Percentiles rank a stretch among this genome's conserved stretches.
Conservation (phyloP, 345 rosid genomes). For the Orychophragmus violaceus region DNA sequence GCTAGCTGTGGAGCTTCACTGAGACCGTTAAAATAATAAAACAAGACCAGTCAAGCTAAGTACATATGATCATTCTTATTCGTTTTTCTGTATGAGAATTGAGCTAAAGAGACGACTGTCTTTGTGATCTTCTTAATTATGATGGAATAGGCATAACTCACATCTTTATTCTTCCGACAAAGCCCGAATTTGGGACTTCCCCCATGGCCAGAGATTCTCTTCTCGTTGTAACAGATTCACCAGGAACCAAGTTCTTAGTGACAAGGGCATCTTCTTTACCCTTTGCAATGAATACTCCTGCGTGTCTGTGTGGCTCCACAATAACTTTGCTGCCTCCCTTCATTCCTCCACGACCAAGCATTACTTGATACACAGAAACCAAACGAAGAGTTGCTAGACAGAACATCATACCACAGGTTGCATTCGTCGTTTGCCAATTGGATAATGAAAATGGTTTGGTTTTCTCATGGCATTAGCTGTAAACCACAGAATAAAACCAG, state of each 20-base stretch:
- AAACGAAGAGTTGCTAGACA: background rate
- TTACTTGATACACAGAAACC: background rate
- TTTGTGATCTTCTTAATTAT: background rate
- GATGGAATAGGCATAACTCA: constrained; percentile 20
- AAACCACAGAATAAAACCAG: constrained; percentile 84
- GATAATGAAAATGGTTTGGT: too few relatives aligned
- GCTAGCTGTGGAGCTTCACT: constrained; percentile 69
- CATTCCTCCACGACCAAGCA: too few relatives aligned
- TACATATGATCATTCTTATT: rapidly evolving
- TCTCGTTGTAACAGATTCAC: too few relatives aligned
- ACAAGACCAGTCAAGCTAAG: background rate
- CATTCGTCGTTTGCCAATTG: too few relatives aligned
- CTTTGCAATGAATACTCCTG: too few relatives aligned
- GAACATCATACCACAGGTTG: constrained; percentile 74
- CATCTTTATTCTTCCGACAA: constrained; percentile 29
- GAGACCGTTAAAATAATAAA: background rate
- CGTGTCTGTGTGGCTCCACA: too few relatives aligned
- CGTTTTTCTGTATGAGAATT: background rate
- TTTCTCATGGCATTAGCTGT: constrained; percentile 67
- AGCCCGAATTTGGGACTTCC: background rate
- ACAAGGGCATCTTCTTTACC: too few relatives aligned
- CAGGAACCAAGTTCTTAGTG: too few relatives aligned
- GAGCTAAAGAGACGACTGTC: background rate
- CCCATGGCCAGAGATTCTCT: too few relatives aligned
- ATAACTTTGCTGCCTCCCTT: too few relatives aligned